phyloP scores from a whole-genome alignment of 2,329 filamentous ascomycete species.

The Ophiostoma montium region DNA sequence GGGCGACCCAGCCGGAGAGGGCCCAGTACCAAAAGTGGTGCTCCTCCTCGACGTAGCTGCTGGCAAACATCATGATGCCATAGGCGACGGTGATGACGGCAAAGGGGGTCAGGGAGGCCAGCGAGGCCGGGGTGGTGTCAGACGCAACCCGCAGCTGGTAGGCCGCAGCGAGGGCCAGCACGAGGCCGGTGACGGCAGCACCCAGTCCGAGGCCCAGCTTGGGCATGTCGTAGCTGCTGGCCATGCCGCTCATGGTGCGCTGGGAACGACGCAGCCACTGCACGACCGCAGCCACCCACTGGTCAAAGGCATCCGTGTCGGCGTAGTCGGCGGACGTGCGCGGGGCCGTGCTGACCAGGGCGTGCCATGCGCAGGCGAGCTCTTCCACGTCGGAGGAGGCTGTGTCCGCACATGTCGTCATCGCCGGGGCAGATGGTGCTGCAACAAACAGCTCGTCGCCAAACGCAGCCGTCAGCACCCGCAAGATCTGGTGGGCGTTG shows the following conservation, averaged over 20 bases:
- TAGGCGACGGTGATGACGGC: slow-evolving; percentile 46
- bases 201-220: slow-evolving; percentile 38
- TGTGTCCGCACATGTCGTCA: slow-evolving; percentile 25
- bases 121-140: neutral
- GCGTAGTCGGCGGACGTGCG: slow-evolving; percentile 8
- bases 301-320: slow-evolving; percentile 7
- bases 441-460: slow-evolving; percentile 28
- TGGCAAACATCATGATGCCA: slow-evolving; percentile 88
- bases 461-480: slow-evolving; percentile 63
- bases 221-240: slow-evolving; percentile 76
- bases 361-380: slow-evolving; percentile 57
- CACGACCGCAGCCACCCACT: slow-evolving; percentile 9
- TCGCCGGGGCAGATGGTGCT: too few species aligned
- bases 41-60: slow-evolving; percentile 95
- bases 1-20: slow-evolving; percentile 53
- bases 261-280: slow-evolving; percentile 62
- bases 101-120: slow-evolving; percentile 27
- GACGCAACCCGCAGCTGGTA: slow-evolving; percentile 15
- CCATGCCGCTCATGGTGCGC: slow-evolving; percentile 69
- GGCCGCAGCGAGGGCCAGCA: slow-evolving; percentile 25
- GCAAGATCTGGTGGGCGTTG: slow-evolving; percentile 70
- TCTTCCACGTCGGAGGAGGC: slow-evolving; percentile 33
- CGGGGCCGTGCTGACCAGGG: slow-evolving; percentile 16
- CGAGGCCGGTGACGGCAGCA: slow-evolving; percentile 23
- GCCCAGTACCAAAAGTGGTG: slow-evolving; percentile 98